Percentiles rank a stretch among this genome's conserved stretches.
Evolutionary conservation across 345 rosid species (phyloP).

Genomic region (Rubroshorea leprosula): DNA sequence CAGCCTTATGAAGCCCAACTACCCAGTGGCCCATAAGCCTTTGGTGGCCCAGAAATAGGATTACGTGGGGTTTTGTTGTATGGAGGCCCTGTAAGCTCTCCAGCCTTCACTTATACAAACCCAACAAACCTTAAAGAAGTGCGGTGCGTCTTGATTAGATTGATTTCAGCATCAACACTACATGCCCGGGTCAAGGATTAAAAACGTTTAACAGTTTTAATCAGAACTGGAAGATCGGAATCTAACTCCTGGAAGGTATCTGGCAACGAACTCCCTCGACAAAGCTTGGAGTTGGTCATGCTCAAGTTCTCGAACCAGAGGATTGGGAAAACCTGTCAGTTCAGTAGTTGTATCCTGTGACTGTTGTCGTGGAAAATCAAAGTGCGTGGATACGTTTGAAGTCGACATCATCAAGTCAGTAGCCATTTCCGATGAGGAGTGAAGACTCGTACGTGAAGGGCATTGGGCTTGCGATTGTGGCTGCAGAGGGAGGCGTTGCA

Average conservation of each 20-base stretch:
- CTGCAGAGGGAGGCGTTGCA: constrained; percentile 29
- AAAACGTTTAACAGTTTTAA: not conserved
- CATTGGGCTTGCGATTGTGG: constrained; percentile 16
- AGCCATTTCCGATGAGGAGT: constrained; percentile 14
- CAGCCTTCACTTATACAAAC: no score
- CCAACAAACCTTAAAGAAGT: no score
- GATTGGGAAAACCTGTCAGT: not conserved
- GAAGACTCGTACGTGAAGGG: constrained; percentile 13
- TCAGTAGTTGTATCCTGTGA: constrained; percentile 7
- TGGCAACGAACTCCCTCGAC: constrained; percentile 40
- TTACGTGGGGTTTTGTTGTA: no score
- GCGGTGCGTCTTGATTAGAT: no score
- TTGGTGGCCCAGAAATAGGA: no score
- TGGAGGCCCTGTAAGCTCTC: no score
- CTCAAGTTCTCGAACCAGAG: constrained; percentile 16
- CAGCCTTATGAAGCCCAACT: no score
- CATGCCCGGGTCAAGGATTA: no score
- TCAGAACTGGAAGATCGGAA: constrained; percentile 21
- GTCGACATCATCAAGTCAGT: not conserved
- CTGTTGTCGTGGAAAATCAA: constrained; percentile 17
- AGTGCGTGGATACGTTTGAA: constrained; percentile 18
- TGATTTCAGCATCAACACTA: no score
- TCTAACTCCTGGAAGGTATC: constrained; percentile 36
- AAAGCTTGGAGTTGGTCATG: constrained; percentile 35
- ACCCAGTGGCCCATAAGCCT: no score